phyloP scores from a whole-genome alignment of 371 early-diverging fungal species.

The Mucor irregularis region DNA sequence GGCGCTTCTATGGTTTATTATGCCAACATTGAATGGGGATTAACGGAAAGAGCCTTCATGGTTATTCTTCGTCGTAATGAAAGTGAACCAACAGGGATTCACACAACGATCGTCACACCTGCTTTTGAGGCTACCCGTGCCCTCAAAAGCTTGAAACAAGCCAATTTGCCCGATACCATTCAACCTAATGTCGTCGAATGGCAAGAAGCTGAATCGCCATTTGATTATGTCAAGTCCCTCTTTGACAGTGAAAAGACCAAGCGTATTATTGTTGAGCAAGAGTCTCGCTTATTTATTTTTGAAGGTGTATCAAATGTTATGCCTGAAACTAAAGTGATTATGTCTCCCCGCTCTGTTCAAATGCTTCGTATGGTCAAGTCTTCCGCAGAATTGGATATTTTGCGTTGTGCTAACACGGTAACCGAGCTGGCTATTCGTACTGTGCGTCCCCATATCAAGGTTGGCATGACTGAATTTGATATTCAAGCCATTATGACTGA shows the following conservation, averaged over 20 bases:
- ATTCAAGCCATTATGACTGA: conserved; percentile 40
- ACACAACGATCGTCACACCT: conserved; percentile 51
- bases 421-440: conserved; percentile 53
- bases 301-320: conserved; percentile 35
- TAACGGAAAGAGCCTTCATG: conserved; percentile 57
- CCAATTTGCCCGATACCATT: conserved; percentile 29
- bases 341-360: conserved; percentile 47
- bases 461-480: conserved; percentile 48
- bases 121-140: conserved; percentile 61
- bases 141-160: conserved; percentile 23
- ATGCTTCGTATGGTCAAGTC: conserved; percentile 55
- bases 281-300: conserved; percentile 51
- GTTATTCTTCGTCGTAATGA: conserved; percentile 38
- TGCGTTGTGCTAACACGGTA: conserved; percentile 53
- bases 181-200: conserved; percentile 31
- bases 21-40: conserved; percentile 53
- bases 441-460: conserved; percentile 40
- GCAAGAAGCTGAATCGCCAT: conserved; percentile 56
- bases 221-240: conserved; percentile 33
- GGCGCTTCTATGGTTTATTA: conserved; percentile 57
- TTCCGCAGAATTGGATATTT: conserved; percentile 49
- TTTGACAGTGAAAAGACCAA: conserved; percentile 16
- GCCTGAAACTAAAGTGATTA: conserved; percentile 17
- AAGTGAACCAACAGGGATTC: conserved; percentile 28
- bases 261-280: conserved; percentile 45